Base-by-base conservation (phyloP, 2,329 filamentous ascomycete species). In the Grosmannia huntii region DNA sequence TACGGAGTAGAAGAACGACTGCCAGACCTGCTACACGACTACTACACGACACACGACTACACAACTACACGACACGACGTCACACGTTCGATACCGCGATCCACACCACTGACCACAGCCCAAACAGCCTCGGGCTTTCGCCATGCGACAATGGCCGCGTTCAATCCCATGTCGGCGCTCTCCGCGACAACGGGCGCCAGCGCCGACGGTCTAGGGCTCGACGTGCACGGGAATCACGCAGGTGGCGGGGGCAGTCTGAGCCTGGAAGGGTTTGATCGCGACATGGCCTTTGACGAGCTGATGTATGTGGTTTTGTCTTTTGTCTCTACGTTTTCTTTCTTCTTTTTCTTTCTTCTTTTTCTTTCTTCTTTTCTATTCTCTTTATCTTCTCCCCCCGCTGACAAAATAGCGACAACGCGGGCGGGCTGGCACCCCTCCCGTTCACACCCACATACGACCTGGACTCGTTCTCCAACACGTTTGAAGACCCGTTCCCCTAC, bases 401-500 rank as follows among this genome's bases (percentile, higher is more conserved):
- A 33, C 31, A 10, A 33, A 4, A 27, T 62, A 77, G 73, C 59
- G 71, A 75, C 60, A 72, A 70, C 59, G 74, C 76, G n/a, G n/a
- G n/a, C 59, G 73, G 72, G 56, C 65, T 79, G 19, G 69, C 73
- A 48, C 65, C 70, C 5, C 66, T 79, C 46, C 76, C 80, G 4
- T 85, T 84, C 60, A 79, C 79, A 3, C 77, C 79, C 3, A 73
- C 75, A 5, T 85, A 84, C 71, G 82, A 85, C 62, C 78, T 85
- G 64, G 80, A 83, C 56, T 72, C 75, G 62, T 81, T 82, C 64
- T 77, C 80, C 55, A 77, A 76, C 46, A 84, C 81, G 7, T 86
- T 85, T 65, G 83, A 85, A 67, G 83, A 85, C 65, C 82, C 83
- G 44, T 85, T 86, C 65, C 78, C 79, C 61, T 82, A 83, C 67